These are phyloP conservation scores for Tuber borchii DNA, from an alignment of 495 filamentous ascomycete genomes.

Conservation along the genomic window DNA sequence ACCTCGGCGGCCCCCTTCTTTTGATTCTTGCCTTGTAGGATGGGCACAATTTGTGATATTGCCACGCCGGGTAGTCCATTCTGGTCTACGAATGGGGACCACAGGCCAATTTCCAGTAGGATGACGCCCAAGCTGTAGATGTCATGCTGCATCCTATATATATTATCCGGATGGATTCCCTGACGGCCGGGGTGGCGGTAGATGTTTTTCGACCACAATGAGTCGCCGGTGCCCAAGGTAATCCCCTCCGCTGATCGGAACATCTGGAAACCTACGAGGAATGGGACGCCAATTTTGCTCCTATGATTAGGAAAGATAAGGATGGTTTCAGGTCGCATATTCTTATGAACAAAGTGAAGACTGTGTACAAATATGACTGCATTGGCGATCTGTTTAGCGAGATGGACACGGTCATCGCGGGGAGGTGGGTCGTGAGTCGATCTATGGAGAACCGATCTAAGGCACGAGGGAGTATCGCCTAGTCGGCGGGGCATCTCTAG, in stretches of 20 bases:
- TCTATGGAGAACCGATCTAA: constrained; percentile 35
- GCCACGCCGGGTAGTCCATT: neutral
- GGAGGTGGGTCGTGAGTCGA: constrained; percentile 33
- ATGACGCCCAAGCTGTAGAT: constrained; percentile 50
- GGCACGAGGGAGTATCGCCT: constrained; percentile 11
- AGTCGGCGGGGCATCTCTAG: constrained; percentile 24
- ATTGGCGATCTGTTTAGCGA: constrained; percentile 48
- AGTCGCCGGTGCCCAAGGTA: constrained; percentile 45
- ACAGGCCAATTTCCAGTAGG: constrained; percentile 39
- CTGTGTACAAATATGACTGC: constrained; percentile 50
- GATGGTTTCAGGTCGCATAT: constrained; percentile 52
- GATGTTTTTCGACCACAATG: constrained; percentile 47
- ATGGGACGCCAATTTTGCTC: constrained; percentile 36
- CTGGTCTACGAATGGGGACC: constrained; percentile 47
- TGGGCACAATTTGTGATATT: constrained; percentile 14
- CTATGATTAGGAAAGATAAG: constrained; percentile 44
- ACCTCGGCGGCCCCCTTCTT: constrained; percentile 35
- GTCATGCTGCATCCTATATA: constrained; percentile 57
- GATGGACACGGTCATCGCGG: constrained; percentile 41
- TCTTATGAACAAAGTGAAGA: constrained; percentile 54
- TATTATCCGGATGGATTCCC: constrained; percentile 44
- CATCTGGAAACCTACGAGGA: constrained; percentile 51
- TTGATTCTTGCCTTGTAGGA: constrained; percentile 9
- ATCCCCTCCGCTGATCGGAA: constrained; percentile 46
- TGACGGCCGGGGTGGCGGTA: constrained; percentile 56